A percentile compares a stretch with the other conserved stretches of the same genome.
Evolutionary conservation across 306 rosid genomes (phyloP).

Genomic region (Lupinus albus): DNA sequence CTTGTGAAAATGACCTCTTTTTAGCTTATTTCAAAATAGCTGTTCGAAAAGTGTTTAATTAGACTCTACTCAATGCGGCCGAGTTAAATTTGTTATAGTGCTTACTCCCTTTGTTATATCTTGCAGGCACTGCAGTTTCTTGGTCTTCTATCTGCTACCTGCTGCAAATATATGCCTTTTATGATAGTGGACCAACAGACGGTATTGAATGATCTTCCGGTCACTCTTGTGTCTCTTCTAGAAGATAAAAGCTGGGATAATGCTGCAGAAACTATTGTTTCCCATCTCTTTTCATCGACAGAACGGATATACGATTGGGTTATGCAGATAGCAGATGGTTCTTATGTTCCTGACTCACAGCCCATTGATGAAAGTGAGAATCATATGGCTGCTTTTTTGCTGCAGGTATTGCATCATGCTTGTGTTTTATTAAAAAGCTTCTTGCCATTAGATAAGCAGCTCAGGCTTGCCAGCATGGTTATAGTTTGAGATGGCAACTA

Average conservation of each 20-base stretch:
- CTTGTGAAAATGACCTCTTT: no score
- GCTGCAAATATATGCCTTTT: slow-evolving; percentile 87
- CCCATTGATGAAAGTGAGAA: slow-evolving; percentile 78
- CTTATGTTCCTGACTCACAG: slow-evolving; percentile 46
- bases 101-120: slow-evolving; percentile 34
- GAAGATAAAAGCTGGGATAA: slow-evolving; percentile 58
- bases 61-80: background rate
- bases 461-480: slow-evolving; percentile 69
- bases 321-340: slow-evolving; percentile 36
- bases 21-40: no score
- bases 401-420: slow-evolving; percentile 58
- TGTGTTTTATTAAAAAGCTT: slow-evolving; percentile 63
- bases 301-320: slow-evolving; percentile 70
- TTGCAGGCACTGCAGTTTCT: slow-evolving; percentile 71
- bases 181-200: slow-evolving; percentile 63
- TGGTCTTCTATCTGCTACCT: slow-evolving; percentile 74
- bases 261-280: slow-evolving; percentile 58
- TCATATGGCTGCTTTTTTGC: slow-evolving; percentile 51
- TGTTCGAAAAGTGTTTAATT: no score
- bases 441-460: slow-evolving; percentile 85
- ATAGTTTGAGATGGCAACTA: slow-evolving; percentile 38
- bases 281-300: slow-evolving; percentile 60
- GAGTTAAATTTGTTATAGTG: slow-evolving; percentile 22
- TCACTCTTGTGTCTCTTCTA: slow-evolving; percentile 73
- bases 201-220: slow-evolving; percentile 77